Percentiles rank a stretch among this genome's conserved stretches.
These are phyloP conservation scores for Acrocalymma vagum DNA, from an alignment of 2,329 filamentous ascomycete species.

Conservation along the genomic window DNA sequence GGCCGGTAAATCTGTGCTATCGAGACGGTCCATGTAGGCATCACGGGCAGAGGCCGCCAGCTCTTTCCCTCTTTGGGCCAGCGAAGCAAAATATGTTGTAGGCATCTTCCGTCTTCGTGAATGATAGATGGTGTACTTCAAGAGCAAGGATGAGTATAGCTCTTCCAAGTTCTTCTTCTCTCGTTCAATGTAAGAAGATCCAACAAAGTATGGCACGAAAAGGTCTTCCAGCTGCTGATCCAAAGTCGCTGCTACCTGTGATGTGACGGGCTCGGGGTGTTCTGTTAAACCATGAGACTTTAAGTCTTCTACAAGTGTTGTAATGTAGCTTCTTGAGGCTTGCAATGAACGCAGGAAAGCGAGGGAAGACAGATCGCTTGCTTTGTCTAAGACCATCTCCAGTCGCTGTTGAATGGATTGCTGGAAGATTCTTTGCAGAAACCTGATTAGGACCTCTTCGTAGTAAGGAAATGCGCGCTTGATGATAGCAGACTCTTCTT, in stretches of 20 bases:
- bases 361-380: slow-evolving; percentile 87
- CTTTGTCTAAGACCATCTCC: slow-evolving; percentile 95
- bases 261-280: slow-evolving; percentile 89
- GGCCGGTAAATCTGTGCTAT: slow-evolving; percentile 85
- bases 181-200: slow-evolving; percentile 71
- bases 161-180: slow-evolving; percentile 77
- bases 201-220: slow-evolving; percentile 72
- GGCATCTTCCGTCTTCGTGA: slow-evolving; percentile 86
- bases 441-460: slow-evolving; percentile 90
- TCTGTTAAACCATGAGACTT: slow-evolving; percentile 95
- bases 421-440: slow-evolving; percentile 95
- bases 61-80: slow-evolving; percentile 90
- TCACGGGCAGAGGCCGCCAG: slow-evolving; percentile 88
- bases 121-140: slow-evolving; percentile 98
- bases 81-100: slow-evolving; percentile 89
- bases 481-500: slow-evolving; percentile 97
- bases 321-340: slow-evolving; percentile 88
- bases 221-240: slow-evolving; percentile 74
- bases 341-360: slow-evolving; percentile 92
- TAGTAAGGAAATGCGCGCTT: slow-evolving; percentile 96
- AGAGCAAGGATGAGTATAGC: slow-evolving; percentile 87
- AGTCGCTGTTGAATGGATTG: slow-evolving; percentile 96
- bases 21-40: slow-evolving; percentile 86
- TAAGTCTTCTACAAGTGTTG: slow-evolving; percentile 86
- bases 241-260: slow-evolving; percentile 77